Conservation (phyloP, 208 protist species). For the Leishmania tropica region DNA sequence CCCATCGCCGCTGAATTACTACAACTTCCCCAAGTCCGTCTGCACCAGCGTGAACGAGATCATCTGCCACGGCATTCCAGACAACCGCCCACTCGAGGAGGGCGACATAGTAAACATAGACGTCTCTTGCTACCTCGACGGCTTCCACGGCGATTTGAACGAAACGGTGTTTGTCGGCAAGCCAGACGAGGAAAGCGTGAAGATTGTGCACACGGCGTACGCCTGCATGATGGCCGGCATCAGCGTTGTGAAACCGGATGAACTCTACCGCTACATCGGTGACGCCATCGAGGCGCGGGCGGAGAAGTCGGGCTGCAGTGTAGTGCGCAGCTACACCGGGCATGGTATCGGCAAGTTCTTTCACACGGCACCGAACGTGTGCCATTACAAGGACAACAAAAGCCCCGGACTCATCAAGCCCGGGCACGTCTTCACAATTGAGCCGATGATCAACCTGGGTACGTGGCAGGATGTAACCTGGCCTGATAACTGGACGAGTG, state of each 20-base stretch:
- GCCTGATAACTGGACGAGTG: constrained; percentile 97
- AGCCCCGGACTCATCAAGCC: constrained; percentile 87
- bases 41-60: constrained; percentile 97
- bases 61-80: constrained; percentile 97
- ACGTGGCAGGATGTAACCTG: constrained; percentile 92
- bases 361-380: constrained; percentile 92
- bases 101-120: constrained; percentile 99
- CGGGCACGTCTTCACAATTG: constrained; percentile 98
- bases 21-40: constrained; percentile 98
- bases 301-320: constrained; percentile 59
- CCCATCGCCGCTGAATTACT: constrained; percentile 99
- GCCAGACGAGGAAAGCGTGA: constrained; percentile 73
- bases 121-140: constrained; percentile 95
- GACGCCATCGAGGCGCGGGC: constrained; percentile 85
- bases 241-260: constrained; percentile 74
- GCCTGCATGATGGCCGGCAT: constrained; percentile 85
- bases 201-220: constrained; percentile 86
- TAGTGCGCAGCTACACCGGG: constrained; percentile 92
- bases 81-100: constrained; percentile 92
- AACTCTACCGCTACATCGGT: constrained; percentile 85
- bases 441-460: constrained; percentile 98
- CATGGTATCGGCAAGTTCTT: constrained; percentile 95
- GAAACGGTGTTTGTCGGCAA: constrained; percentile 93
- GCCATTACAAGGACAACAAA: constrained; percentile 94
- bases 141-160: constrained; percentile 93